These are phyloP conservation scores for Globisporangium sylvaticum DNA, from an alignment of 352 stramenopile species.

Conservation along the genomic window DNA sequence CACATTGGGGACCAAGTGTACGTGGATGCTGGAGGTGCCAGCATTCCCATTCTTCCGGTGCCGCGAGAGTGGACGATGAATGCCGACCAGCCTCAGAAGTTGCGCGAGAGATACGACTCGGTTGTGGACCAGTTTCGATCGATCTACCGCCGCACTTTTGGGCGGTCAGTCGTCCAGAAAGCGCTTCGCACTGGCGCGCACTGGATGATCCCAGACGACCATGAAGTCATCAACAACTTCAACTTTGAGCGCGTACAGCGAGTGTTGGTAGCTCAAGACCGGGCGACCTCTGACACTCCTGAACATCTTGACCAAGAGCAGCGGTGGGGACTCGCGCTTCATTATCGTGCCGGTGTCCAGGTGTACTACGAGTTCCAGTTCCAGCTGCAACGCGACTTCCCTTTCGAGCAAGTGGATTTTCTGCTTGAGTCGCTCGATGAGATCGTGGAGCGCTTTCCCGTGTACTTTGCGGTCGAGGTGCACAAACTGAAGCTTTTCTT, in stretches of 20 bases:
- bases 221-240: slow-evolving; percentile 78
- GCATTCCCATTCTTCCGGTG: slow-evolving; percentile 27
- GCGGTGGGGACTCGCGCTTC: slow-evolving; percentile 34
- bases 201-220: slow-evolving; percentile 80
- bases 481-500: slow-evolving; percentile 52
- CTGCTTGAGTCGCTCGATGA: slow-evolving; percentile 25
- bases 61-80: slow-evolving; percentile 1
- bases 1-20: slow-evolving; percentile 64
- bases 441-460: slow-evolving; percentile 32
- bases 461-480: slow-evolving; percentile 42
- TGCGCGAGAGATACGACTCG: slow-evolving; percentile 21
- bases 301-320: slow-evolving; percentile 16
- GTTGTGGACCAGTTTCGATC: slow-evolving; percentile 41
- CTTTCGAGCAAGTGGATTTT: slow-evolving; percentile 40
- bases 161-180: slow-evolving; percentile 37
- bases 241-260: slow-evolving; percentile 41
- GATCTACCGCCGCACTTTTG: slow-evolving; percentile 59
- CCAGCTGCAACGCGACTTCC: slow-evolving; percentile 46
- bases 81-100: background rate
- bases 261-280: slow-evolving; percentile 6
- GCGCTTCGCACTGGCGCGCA: slow-evolving; percentile 59
- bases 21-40: slow-evolving; percentile 32
- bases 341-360: slow-evolving; percentile 56
- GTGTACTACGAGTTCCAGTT: slow-evolving; percentile 71
- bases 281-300: background rate